Evolutionary conservation across 139 green algal species (phyloP), one percentile per base, ranked within the genome.

Genomic region (Eudorina sp.): DNA sequence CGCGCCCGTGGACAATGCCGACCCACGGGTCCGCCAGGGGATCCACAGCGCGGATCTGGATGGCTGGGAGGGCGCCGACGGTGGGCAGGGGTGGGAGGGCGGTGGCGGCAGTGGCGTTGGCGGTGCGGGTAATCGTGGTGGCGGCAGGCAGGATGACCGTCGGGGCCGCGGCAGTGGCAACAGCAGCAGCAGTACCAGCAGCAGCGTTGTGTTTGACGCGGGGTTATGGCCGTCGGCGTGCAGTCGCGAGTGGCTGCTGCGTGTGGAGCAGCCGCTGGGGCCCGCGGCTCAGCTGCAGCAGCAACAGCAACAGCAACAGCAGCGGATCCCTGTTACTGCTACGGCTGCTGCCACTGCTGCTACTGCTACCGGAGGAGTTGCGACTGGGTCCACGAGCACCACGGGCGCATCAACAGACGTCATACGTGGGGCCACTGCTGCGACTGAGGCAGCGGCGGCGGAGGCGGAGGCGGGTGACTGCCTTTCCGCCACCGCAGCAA

Each of bases 231-330:
- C 60, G 43, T 1, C 45, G 45, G 31, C 60, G 0, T 66, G 31
- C 64, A 79, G 45, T 34, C 43, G 81, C n/a, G 81, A 87, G 60
- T 87, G 81, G 81, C 3, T 87, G 64, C 46, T 87, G 43, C 23
- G 19, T 21, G 81, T 78, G 46, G 2, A 18, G 66, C 45, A 87
- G 43, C 46, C 45, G 60, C 19, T 64, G 81, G 81, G 81, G 21
- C 41, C 81, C 5, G 81, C 14, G 58, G 60, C 60, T 2, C 14
- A 18, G 25, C 38, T 74, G 78, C 40, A 55, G 55, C 38, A 19
- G 23, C 27, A 46, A 25, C 53, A 34, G 74, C 74, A 19, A 46
- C 46, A 19, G 74, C 13, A 40, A 43, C 72, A 27, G 72, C 43
- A 60, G 72, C 62, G 18, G n/a, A 29, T 14, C 58, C 18, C 6